Percentiles rank a stretch among this genome's conserved stretches.
Evolutionary conservation across 2,329 filamentous ascomycete species (phyloP).

Genomic region (Bipolaris sorokiniana): DNA sequence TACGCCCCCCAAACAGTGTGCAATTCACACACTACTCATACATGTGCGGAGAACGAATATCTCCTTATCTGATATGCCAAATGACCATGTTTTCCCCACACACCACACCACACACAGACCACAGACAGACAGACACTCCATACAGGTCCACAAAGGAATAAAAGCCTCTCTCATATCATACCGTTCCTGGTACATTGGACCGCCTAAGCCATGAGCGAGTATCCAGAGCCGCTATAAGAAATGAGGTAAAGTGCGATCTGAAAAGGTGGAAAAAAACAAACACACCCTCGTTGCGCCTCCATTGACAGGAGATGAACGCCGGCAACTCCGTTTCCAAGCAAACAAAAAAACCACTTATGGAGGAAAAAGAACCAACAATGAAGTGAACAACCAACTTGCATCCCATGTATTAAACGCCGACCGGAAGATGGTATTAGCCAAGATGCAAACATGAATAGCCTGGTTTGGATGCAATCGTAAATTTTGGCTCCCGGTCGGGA

Average conservation of each 20-base stretch:
- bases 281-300: conserved; percentile 29
- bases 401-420: conserved; percentile 47
- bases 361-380: conserved; percentile 27
- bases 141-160: conserved; percentile 36
- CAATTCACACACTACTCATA: conserved; percentile 31
- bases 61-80: conserved; percentile 13
- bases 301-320: conserved; percentile 34
- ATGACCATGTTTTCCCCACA: conserved; percentile 13
- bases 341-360: conserved; percentile 11
- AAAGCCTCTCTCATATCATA: conserved; percentile 29
- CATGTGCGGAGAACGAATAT: conserved; percentile 16
- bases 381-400: conserved; percentile 35
- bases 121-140: not conserved
- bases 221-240: conserved; percentile 47
- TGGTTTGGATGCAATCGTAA: conserved; percentile 30
- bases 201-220: conserved; percentile 42
- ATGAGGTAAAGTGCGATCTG: conserved; percentile 42
- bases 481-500: conserved; percentile 18
- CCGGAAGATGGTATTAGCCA: conserved; percentile 37
- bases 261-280: conserved; percentile 25
- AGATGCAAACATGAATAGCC: conserved; percentile 46
- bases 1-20: conserved; percentile 16
- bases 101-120: conserved; percentile 13
- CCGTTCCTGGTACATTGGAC: conserved; percentile 38
- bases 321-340: conserved; percentile 21